phyloP scores from a whole-genome alignment of 2,329 filamentous ascomycete genomes.

The Botrytis fabae region DNA sequence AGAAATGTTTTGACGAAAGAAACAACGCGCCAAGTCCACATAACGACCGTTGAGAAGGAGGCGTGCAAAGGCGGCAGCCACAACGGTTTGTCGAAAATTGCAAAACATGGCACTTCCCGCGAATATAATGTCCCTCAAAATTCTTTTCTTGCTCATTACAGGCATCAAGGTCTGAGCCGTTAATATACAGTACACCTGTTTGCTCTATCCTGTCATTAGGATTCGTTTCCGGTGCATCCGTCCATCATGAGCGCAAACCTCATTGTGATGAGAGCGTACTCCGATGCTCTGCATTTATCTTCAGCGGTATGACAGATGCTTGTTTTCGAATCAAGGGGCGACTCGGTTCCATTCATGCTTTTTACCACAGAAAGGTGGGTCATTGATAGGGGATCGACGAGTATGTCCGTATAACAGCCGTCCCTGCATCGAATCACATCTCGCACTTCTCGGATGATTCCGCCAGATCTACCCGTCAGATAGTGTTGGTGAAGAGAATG shows the following conservation, averaged over 20 bases:
- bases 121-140: not conserved
- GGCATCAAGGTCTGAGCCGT: not conserved
- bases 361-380: not conserved
- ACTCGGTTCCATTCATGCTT: not conserved
- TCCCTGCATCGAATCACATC: not conserved
- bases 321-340: not conserved
- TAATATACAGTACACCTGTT: not conserved
- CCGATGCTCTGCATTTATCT: not conserved
- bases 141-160: not conserved
- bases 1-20: not conserved
- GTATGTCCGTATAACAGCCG: not conserved
- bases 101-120: not conserved
- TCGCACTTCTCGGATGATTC: not conserved
- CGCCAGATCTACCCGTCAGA: not conserved
- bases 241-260: not conserved
- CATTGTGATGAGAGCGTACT: not conserved
- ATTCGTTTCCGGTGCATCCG: not conserved
- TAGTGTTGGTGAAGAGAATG: not conserved
- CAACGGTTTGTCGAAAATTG: not conserved
- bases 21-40: slow-evolving; percentile 3
- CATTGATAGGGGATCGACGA: not conserved
- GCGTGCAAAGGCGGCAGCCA: not conserved
- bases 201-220: not conserved
- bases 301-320: not conserved
- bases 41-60: not conserved